These are phyloP conservation scores for Marvania coccoides DNA, from an alignment of 139 green algal genomes.

Conservation along the genomic window DNA sequence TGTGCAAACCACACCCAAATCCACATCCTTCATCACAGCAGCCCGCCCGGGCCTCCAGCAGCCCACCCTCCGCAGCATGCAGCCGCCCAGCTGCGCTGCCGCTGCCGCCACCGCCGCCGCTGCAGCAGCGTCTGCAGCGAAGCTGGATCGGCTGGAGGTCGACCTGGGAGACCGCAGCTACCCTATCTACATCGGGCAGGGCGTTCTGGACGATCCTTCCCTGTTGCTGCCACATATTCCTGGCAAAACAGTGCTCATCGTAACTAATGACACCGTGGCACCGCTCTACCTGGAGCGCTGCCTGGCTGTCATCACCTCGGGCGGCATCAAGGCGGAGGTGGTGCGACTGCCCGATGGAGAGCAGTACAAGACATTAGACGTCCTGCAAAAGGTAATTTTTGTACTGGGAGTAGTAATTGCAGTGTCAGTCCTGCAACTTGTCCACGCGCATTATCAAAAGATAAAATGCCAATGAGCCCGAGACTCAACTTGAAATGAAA, in stretches of 20 bases:
- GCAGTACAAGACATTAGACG: conserved; percentile 87
- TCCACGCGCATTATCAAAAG: neutral
- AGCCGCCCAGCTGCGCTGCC: too few species aligned
- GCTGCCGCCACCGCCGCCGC: too few species aligned
- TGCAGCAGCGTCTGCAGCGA: neutral
- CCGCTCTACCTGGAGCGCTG: conserved; percentile 86
- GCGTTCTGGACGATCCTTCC: conserved; percentile 63
- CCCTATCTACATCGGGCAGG: conserved; percentile 93
- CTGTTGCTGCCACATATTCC: conserved; percentile 81
- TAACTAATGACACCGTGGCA: conserved; percentile 93
- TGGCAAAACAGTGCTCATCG: conserved; percentile 82
- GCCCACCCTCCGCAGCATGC: too few species aligned
- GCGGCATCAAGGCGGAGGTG: conserved; percentile 34
- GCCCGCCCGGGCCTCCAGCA: too few species aligned
- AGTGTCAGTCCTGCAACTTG: neutral
- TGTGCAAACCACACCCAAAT: too few species aligned
- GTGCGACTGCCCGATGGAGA: conserved; percentile 92
- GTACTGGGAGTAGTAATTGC: conserved; percentile 33
- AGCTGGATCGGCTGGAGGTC: conserved; percentile 41
- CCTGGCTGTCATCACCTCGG: conserved; percentile 8
- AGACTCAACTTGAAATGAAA: neutral
- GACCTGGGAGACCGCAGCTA: conserved; percentile 86
- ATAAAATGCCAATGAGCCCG: neutral
- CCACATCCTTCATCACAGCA: too few species aligned
- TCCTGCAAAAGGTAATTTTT: conserved; percentile 66